Conservation (phyloP, 1,284 basidiomycete genomes). For the Schizophyllum amplum region DNA sequence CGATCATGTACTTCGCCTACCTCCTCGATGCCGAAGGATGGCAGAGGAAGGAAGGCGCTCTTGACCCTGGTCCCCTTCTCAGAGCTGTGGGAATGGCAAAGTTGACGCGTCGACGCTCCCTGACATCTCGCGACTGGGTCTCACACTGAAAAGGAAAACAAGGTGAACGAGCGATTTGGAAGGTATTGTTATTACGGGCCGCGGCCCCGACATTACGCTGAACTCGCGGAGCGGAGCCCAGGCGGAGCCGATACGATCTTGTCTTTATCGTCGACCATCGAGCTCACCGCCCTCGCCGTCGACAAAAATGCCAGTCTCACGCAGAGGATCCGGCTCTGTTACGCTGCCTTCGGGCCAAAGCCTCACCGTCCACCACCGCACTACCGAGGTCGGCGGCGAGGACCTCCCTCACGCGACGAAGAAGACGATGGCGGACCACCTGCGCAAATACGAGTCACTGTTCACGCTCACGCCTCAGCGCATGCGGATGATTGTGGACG, state of each 20-base stretch:
- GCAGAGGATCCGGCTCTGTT: conserved; percentile 68
- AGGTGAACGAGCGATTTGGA: not conserved
- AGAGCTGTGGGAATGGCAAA: not conserved
- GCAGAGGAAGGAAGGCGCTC: not conserved
- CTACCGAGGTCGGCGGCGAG: conserved; percentile 57
- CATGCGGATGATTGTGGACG: conserved; percentile 96
- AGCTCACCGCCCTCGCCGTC: not conserved
- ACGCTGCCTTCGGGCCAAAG: conserved; percentile 67
- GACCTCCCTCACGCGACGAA: conserved; percentile 84
- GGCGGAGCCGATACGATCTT: not conserved
- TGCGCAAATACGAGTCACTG: conserved; percentile 81
- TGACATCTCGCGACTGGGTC: not conserved
- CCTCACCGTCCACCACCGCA: conserved; percentile 71
- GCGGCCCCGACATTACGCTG: not conserved
- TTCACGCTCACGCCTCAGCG: conserved; percentile 86
- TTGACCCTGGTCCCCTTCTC: not conserved
- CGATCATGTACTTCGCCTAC: too few relatives aligned
- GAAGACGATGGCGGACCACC: conserved; percentile 84
- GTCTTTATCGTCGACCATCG: not conserved
- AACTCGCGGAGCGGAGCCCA: not conserved
- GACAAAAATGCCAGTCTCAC: conserved; percentile 50
- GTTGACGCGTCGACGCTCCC: not conserved
- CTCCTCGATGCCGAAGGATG: not conserved
- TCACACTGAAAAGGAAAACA: not conserved
- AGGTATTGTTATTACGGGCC: not conserved